phyloP scores from a whole-genome alignment of 2,329 filamentous ascomycete species.

The Cladobotryum protrusum region DNA sequence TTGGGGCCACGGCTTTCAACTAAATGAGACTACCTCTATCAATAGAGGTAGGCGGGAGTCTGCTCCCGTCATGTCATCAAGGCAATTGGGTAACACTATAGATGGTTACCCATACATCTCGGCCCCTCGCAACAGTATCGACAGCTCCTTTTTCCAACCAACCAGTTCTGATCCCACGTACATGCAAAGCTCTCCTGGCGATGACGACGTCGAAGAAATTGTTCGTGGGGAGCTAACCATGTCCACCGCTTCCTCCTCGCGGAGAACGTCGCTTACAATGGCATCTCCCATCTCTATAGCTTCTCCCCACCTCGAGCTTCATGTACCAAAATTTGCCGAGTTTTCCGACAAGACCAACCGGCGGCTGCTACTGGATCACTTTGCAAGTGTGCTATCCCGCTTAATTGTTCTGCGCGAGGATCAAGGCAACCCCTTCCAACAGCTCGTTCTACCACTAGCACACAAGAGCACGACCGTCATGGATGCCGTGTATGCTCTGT shows the following conservation, averaged over 20 bases:
- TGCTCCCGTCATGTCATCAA: too few species aligned
- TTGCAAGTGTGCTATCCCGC: constrained; percentile 57
- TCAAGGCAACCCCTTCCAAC: constrained; percentile 56
- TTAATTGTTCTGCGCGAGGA: constrained; percentile 61
- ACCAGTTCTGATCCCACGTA: not conserved
- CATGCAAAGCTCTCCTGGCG: not conserved
- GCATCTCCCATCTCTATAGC: constrained; percentile 16
- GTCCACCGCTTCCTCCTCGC: constrained; percentile 13
- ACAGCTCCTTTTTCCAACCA: too few species aligned
- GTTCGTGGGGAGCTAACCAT: not conserved
- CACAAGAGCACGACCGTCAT: constrained; percentile 55
- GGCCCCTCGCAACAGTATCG: too few species aligned
- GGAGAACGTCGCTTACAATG: constrained; percentile 20
- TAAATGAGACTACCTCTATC: too few species aligned
- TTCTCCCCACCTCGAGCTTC: constrained; percentile 43
- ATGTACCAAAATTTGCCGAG: constrained; percentile 48
- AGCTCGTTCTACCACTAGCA: constrained; percentile 55
- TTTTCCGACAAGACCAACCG: constrained; percentile 50
- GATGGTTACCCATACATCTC: too few species aligned
- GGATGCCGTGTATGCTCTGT: constrained; percentile 78
- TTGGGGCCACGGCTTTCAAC: too few species aligned
- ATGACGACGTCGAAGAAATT: not conserved
- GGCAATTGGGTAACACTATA: too few species aligned
- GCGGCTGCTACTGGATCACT: constrained; percentile 53
- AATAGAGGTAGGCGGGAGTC: too few species aligned